Evolutionary conservation across 1,139 yeast genomes (phyloP).

Genomic region (Nematodospora anomalae): DNA sequence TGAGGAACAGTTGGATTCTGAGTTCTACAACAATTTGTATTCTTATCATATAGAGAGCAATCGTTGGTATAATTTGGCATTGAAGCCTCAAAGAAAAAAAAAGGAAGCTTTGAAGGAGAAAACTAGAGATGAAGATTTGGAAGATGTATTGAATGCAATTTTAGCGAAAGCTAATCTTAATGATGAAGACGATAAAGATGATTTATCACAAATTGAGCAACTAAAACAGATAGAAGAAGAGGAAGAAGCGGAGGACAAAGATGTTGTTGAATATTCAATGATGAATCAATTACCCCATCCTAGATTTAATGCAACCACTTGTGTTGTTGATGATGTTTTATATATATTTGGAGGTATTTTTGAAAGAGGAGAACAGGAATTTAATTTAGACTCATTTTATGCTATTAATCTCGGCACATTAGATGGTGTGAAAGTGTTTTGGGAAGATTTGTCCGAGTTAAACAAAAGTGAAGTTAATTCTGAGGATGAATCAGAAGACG

Average conservation of each 20-base stretch:
- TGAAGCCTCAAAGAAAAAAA: slow-evolving; percentile 63
- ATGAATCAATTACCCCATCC: slow-evolving; percentile 76
- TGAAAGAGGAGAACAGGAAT: slow-evolving; percentile 87
- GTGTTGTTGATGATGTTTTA: slow-evolving; percentile 81
- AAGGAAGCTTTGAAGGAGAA: slow-evolving; percentile 45
- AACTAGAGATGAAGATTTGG: slow-evolving; percentile 77
- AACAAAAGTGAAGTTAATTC: slow-evolving; percentile 29
- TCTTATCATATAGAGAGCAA: slow-evolving; percentile 84
- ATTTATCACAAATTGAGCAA: slow-evolving; percentile 41
- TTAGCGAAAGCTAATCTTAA: slow-evolving; percentile 69
- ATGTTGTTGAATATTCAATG: slow-evolving; percentile 51
- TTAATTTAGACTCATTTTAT: slow-evolving; percentile 79
- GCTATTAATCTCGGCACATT: slow-evolving; percentile 81
- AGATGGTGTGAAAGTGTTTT: slow-evolving; percentile 83
- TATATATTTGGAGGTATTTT: slow-evolving; percentile 92
- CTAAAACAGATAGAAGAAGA: slow-evolving; percentile 33
- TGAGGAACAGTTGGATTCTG: slow-evolving; percentile 85
- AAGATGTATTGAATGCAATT: slow-evolving; percentile 73
- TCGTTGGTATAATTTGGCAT: slow-evolving; percentile 78
- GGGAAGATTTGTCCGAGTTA: slow-evolving; percentile 72
- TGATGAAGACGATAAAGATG: slow-evolving; percentile 49
- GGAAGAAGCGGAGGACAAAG: slow-evolving; percentile 39
- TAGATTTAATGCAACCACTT: slow-evolving; percentile 81
- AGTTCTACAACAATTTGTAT: slow-evolving; percentile 76
- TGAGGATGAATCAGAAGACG: slow-evolving; percentile 49